These are phyloP conservation scores for Botryotinia narcissicola DNA, from an alignment of 2,329 filamentous ascomycete species.

Conservation along the genomic window DNA sequence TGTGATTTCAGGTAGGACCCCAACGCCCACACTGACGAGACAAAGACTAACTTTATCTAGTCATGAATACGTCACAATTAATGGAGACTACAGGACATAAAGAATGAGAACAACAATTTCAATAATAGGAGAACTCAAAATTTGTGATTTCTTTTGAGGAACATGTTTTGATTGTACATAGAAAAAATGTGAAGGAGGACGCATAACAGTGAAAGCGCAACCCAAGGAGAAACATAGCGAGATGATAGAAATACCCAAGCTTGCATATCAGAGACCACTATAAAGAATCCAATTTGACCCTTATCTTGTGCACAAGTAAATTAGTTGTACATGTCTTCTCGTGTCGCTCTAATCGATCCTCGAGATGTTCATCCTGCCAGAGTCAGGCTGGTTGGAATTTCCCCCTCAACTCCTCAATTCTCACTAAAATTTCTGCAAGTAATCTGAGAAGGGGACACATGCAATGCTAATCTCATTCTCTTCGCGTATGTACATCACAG, in stretches of 20 bases:
- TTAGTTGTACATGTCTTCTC: neutral
- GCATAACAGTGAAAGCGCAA: neutral
- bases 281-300: neutral
- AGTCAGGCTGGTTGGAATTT: neutral
- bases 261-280: neutral
- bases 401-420: neutral
- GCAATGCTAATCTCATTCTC: conserved; percentile 18
- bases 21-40: conserved; percentile 21
- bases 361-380: neutral
- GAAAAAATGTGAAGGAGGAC: neutral
- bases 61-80: conserved; percentile 66
- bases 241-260: conserved; percentile 12
- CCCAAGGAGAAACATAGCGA: neutral
- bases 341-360: neutral
- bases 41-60: conserved; percentile 37
- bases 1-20: conserved; percentile 77
- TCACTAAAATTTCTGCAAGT: neutral
- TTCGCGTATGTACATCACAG: conserved; percentile 33
- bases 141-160: neutral
- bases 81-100: conserved; percentile 65
- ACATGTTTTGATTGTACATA: neutral
- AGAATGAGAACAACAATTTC: neutral
- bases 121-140: neutral
- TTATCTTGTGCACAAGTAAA: neutral
- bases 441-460: neutral